Evolutionary conservation across 257 asterid species (phyloP), one percentile per base, ranked within the genome.

Genomic region (Ilex asprella): DNA sequence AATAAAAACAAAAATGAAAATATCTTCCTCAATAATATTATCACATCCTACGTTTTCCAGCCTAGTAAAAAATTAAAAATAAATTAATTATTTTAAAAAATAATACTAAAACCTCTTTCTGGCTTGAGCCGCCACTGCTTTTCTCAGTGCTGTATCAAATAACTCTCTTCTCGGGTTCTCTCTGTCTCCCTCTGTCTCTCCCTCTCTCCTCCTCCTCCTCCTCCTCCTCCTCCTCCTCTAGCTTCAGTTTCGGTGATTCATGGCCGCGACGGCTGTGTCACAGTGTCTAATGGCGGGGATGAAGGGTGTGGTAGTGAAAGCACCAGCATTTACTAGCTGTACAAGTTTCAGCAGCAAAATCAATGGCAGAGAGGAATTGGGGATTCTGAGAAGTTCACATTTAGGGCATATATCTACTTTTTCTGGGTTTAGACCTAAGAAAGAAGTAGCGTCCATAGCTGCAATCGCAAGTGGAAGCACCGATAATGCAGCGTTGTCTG

Each of bases 241-340:
- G 27, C 27, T 47, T 13, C 61, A 31, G 30, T 59, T 14, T 35
- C 12, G 27, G 27, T 21, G 27, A 21, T 1, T 21, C 27, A 72
- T 70, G 81, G 79, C 84, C 41, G 31, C 83, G 32, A 72, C 79
- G 64, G 75, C 73, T 55, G 73, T 65, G 35, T 62, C 73, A 14
- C 82, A 75, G 39, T 65, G 73, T 64, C 56, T 72, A 63, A 59
- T 61, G 66, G 16, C 77, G 39, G 78, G 79, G 62, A 21, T 71
- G 64, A 71, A 46, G 61, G 70, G 27, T 21, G 27, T 21, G 27
- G 27, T 21, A 21, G 27, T 21, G 27, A 21, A 21, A 21, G 27
- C 80, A 16, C 57, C 66, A 76, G 73, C 66, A 61, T 7, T 16
- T 6, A 12, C 39, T n/a, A 7, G 12, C 29, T 57, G 62, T 13